These are phyloP conservation scores for Blepharisma stoltei DNA, from an alignment of 73 alveolate genomes.

Conservation along the genomic window DNA sequence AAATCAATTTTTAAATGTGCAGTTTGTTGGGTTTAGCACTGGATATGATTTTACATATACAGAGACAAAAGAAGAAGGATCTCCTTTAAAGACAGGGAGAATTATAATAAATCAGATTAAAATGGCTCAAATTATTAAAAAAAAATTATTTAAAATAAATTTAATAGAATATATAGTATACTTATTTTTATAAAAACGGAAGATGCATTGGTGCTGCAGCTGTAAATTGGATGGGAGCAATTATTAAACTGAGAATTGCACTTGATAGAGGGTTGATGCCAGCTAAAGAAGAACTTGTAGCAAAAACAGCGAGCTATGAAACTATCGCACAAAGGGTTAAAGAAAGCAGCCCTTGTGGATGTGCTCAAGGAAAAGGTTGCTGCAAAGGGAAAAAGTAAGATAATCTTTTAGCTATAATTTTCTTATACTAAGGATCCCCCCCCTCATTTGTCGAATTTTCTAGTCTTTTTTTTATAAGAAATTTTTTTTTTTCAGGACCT, in stretches of 20 bases:
- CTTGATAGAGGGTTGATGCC: constrained; percentile 34
- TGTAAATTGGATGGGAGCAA: constrained; percentile 27
- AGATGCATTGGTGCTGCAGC: constrained; percentile 32
- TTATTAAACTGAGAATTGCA: neutral
- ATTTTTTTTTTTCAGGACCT: too few species aligned
- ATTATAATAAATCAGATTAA: too few species aligned
- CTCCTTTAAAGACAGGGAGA: constrained; percentile 18
- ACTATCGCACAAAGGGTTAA: neutral
- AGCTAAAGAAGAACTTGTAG: neutral
- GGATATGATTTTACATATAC: constrained; percentile 19
- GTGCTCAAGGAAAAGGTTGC: too few species aligned
- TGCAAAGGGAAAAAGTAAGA: too few species aligned
- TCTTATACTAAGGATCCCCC: too few species aligned
- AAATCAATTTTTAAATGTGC: constrained; percentile 20
- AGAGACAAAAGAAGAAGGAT: constrained; percentile 1
- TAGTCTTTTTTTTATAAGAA: too few species aligned
- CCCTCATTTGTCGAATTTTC: too few species aligned
- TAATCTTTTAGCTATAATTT: too few species aligned
- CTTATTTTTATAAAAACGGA: constrained; percentile 26
- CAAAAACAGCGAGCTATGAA: neutral
- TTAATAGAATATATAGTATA: neutral
- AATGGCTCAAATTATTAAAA: too few species aligned
- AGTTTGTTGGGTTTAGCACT: constrained; percentile 25
- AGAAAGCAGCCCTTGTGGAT: constrained; percentile 11
- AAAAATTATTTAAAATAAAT: too few species aligned